Percentiles rank a stretch among this genome's conserved stretches.
Conservation (phyloP, 495 filamentous ascomycete genomes). For the Endocarpon pusillum region DNA sequence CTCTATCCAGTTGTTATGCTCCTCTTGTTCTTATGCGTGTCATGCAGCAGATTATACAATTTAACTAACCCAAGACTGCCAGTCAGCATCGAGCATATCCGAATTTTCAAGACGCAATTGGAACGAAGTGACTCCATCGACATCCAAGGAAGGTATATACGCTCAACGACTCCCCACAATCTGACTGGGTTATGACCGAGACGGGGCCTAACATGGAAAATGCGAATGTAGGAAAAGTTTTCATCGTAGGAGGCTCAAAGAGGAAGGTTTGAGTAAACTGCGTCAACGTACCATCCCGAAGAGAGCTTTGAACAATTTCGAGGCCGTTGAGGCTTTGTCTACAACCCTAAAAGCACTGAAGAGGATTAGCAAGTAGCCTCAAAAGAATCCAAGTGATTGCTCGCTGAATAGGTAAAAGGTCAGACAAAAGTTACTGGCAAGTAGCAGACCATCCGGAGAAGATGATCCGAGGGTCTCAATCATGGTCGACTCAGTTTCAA, state of each 20-base stretch:
- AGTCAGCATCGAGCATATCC: too few relatives aligned
- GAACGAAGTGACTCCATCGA: too few relatives aligned
- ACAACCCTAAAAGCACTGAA: background rate
- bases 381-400: background rate
- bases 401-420: conserved; percentile 17
- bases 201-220: conserved; percentile 30
- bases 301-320: background rate
- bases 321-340: background rate
- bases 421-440: conserved; percentile 98
- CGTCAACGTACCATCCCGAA: background rate
- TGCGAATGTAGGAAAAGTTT: conserved; percentile 30
- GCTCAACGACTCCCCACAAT: too few relatives aligned
- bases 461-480: conserved; percentile 58
- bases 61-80: too few relatives aligned
- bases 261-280: background rate
- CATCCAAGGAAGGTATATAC: too few relatives aligned
- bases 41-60: too few relatives aligned
- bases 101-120: too few relatives aligned
- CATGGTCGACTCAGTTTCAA: conserved; percentile 90
- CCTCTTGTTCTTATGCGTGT: too few relatives aligned
- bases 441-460: conserved; percentile 69
- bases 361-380: background rate
- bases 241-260: conserved; percentile 21
- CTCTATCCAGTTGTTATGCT: too few relatives aligned
- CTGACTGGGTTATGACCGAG: too few relatives aligned